These are phyloP conservation scores for Paecilomyces fulvus DNA, from an alignment of 2,329 filamentous ascomycete genomes.

Conservation along the genomic window DNA sequence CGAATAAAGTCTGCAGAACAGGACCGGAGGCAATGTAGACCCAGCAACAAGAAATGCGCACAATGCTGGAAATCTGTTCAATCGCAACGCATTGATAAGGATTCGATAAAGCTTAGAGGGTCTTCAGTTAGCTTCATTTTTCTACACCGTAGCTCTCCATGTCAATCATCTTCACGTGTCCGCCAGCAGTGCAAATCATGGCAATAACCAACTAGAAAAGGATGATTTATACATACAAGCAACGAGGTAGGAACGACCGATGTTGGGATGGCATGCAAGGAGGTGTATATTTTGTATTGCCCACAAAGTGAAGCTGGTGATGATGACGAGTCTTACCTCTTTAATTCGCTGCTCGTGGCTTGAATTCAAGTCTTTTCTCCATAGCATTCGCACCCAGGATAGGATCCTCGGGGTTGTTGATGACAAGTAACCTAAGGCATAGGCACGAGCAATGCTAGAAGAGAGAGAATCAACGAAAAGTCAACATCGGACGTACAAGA, in stretches of 20 bases:
- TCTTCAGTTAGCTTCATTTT: slow-evolving; percentile 11
- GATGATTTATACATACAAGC: too few relatives aligned
- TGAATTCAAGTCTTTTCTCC: slow-evolving; percentile 22
- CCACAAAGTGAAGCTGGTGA: neutral
- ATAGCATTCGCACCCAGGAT: slow-evolving; percentile 27
- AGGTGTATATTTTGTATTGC: slow-evolving; percentile 4
- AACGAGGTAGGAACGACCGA: neutral
- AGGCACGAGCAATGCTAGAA: slow-evolving; percentile 36
- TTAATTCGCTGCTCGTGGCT: slow-evolving; percentile 23
- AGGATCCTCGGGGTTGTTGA: slow-evolving; percentile 39
- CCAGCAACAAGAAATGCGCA: slow-evolving; percentile 46
- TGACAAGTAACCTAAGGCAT: slow-evolving; percentile 41
- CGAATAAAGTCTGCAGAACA: slow-evolving; percentile 18
- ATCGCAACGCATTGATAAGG: slow-evolving; percentile 31
- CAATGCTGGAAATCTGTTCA: slow-evolving; percentile 45
- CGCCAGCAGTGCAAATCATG: neutral
- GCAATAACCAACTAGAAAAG: neutral
- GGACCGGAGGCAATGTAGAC: slow-evolving; percentile 38
- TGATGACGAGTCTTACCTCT: slow-evolving; percentile 23
- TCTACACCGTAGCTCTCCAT: neutral
- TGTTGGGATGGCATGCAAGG: neutral
- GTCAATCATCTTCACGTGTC: neutral
- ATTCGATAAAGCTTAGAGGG: slow-evolving; percentile 27
- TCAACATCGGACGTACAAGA: neutral
- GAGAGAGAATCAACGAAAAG: neutral